Base-by-base conservation (phyloP, 345 rosid genomes). In the Orychophragmus violaceus region DNA sequence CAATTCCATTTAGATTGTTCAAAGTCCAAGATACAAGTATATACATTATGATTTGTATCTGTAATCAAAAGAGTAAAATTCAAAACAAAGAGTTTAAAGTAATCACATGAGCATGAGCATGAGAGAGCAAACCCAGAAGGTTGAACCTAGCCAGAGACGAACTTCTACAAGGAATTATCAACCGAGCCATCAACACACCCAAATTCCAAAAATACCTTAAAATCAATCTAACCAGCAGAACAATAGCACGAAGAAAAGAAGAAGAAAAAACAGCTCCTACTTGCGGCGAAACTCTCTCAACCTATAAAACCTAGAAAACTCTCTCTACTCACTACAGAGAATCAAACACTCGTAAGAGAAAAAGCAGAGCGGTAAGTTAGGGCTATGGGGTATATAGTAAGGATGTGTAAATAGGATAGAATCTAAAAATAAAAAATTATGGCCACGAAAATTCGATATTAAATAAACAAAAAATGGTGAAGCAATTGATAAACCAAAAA, bases 61-160 rank as follows among this genome's bases (percentile, higher is more conserved):
- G n/a, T n/a, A n/a, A n/a, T n/a, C n/a, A n/a, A 54, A 41, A 1
- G 23, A 49, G n/a, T n/a, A 42, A 19, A 46, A 29, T 0, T 23
- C 17, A 25, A 72, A 51, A 66, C 3, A 5, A 11, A 54, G 49
- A 35, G 74, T 68, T n/a, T n/a, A 46, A 74, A 53, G 80, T 80
- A 86, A 83, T 89, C 91, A 92, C 98, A 80, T 84, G 91, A 83
- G 86, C n/a, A n/a, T n/a, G n/a, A n/a, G n/a, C 75, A 67, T 71
- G 74, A 57, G 95, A 67, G 82, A 89, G 84, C 84, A 87, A 89
- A 76, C 93, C 88, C 81, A 86, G 74, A 66, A n/a, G n/a, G n/a
- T n/a, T n/a, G n/a, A n/a, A n/a, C n/a, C n/a, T n/a, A n/a, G 88
- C 78, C 64, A 92, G 79, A 78, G 85, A 79, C 78, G 91, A 83